A percentile compares a stretch with the other conserved stretches of the same genome.
Evolutionary conservation across 306 rosid genomes (phyloP).

Genomic region (Prunus kanzakura): DNA sequence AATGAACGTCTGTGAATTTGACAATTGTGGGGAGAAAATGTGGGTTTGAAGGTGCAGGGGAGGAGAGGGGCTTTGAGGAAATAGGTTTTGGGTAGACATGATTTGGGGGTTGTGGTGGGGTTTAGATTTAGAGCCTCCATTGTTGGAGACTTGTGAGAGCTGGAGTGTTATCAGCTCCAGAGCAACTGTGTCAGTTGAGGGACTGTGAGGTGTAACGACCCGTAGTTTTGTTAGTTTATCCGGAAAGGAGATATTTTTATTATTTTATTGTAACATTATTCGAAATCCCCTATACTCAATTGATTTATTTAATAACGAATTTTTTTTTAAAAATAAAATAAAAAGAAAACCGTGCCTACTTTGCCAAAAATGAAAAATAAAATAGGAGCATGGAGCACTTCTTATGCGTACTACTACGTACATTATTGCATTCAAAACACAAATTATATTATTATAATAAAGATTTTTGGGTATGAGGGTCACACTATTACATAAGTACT

Average conservation of each 20-base stretch:
- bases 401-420: no score
- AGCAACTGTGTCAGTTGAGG: slow-evolving; percentile 6
- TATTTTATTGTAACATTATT: no score
- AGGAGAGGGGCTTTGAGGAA: slow-evolving; percentile 37
- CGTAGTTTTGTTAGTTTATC: slow-evolving; percentile 50
- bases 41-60: slow-evolving; percentile 37
- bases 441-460: no score
- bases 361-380: no score
- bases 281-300: no score
- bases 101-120: slow-evolving; percentile 33
- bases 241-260: slow-evolving; percentile 2
- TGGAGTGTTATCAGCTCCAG: slow-evolving; percentile 10
- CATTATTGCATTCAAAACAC: no score
- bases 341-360: no score
- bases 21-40: slow-evolving; percentile 15
- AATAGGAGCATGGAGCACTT: no score
- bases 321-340: no score
- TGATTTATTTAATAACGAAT: no score
- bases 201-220: slow-evolving; percentile 38
- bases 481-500: no score
- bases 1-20: background rate
- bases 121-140: slow-evolving; percentile 46
- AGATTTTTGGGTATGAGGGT: no score
- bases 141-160: slow-evolving; percentile 9
- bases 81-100: slow-evolving; percentile 38